A percentile compares a stretch with the other conserved stretches of the same genome.
Conservation (phyloP, 768 basidiomycete genomes). For the Russula dissimulans region DNA sequence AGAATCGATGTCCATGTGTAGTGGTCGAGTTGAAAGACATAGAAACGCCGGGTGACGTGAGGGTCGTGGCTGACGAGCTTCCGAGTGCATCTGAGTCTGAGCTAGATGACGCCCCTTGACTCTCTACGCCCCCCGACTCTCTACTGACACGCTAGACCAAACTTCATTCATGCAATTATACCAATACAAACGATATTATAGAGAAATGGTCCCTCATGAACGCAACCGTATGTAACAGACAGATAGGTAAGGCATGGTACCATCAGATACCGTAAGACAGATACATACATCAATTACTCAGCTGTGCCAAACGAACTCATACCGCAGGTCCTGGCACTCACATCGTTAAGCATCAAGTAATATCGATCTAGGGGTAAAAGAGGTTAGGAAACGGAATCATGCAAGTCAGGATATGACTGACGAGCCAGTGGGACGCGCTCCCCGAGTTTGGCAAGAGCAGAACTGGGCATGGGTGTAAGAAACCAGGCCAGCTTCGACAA, state of each 20-base stretch:
- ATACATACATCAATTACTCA: background rate
- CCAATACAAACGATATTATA: background rate
- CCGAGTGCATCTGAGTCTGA: too few species aligned
- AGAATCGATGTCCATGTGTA: background rate
- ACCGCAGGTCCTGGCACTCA: conserved; percentile 22
- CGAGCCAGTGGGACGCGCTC: conserved; percentile 59
- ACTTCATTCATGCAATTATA: background rate
- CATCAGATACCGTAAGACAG: background rate
- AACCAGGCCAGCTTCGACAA: background rate
- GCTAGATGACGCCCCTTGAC: too few species aligned
- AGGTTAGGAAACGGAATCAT: background rate
- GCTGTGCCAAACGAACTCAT: conserved; percentile 2
- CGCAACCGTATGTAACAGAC: background rate
- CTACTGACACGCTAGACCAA: background rate
- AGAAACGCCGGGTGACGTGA: background rate
- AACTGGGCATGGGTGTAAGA: conserved; percentile 28
- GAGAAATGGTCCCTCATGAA: background rate
- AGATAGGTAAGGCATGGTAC: background rate
- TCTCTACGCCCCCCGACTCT: too few species aligned
- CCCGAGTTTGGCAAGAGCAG: conserved; percentile 52
- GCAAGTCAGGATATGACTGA: conserved; percentile 21
- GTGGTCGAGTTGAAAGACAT: background rate
- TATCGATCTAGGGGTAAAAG: conserved; percentile 33
- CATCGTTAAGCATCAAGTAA: conserved; percentile 46
- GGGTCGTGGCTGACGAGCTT: too few species aligned